These are phyloP conservation scores for Fremontodendron californicum DNA, from an alignment of 345 rosid genomes.

Conservation along the genomic window DNA sequence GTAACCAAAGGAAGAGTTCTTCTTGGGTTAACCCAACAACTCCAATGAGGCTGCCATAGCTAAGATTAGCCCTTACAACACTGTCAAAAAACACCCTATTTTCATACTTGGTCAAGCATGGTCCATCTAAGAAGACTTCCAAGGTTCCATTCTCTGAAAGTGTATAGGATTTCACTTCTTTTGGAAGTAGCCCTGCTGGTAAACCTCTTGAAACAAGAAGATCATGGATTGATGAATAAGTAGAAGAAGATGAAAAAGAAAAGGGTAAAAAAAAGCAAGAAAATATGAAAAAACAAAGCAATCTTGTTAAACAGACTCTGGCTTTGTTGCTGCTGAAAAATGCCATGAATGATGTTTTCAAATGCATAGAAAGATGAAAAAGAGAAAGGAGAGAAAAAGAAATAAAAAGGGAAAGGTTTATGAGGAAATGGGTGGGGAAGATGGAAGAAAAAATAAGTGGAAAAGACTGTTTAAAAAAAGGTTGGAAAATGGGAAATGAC, in stretches of 20 bases:
- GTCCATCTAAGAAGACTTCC: conserved; percentile 69
- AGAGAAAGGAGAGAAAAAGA: not conserved
- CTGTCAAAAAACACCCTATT: conserved; percentile 60
- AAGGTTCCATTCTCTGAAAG: conserved; percentile 56
- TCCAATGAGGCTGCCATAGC: conserved; percentile 65
- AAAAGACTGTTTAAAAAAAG: conserved; percentile 26
- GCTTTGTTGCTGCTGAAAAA: conserved; percentile 21
- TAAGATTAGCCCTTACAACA: conserved; percentile 80
- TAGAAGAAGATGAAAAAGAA: conserved; percentile 1
- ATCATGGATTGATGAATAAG: conserved; percentile 55
- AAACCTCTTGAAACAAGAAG: conserved; percentile 73
- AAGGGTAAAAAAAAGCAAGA: conserved; percentile 10
- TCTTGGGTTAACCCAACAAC: conserved; percentile 72
- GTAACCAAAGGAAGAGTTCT: conserved; percentile 88
- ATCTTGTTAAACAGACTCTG: conserved; percentile 3
- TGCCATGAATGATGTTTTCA: conserved; percentile 22
- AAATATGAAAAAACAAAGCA: conserved; percentile 6
- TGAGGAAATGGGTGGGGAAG: conserved; percentile 1
- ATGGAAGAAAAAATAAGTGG: conserved; percentile 14
- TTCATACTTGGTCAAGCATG: conserved; percentile 71
- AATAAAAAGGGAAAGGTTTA: conserved; percentile 1
- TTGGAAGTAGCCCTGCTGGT: conserved; percentile 77
- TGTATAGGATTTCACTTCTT: conserved; percentile 65
- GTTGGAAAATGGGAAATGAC: conserved; percentile 7
- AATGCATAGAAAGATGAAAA: not conserved